Conservation (phyloP, 176 grass and related monocot genomes). For the Oryza glaberrima region DNA sequence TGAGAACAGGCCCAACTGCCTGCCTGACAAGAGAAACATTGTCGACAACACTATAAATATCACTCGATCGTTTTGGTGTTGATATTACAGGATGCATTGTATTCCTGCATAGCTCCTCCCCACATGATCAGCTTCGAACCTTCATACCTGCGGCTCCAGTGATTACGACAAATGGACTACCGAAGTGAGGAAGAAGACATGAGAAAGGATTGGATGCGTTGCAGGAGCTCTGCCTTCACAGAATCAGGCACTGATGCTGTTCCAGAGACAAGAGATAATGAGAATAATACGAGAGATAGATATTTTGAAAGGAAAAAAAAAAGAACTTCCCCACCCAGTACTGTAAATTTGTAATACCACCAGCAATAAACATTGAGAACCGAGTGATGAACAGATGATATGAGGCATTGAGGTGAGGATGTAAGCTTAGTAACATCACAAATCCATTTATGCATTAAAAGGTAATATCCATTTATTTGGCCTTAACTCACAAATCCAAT, state of each 20-base stretch:
- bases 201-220: constrained; percentile 83
- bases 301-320: neutral
- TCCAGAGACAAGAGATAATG: constrained; percentile 37
- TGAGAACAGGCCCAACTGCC: neutral
- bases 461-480: neutral
- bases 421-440: neutral
- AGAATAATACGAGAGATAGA: neutral
- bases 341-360: neutral
- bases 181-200: constrained; percentile 74
- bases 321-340: neutral
- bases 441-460: neutral
- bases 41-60: neutral
- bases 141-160: neutral
- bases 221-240: constrained; percentile 95
- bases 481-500: neutral
- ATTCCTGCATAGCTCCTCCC: neutral
- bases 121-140: neutral
- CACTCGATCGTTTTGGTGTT: neutral
- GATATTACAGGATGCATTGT: neutral
- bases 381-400: neutral
- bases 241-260: constrained; percentile 90
- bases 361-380: neutral
- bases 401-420: neutral
- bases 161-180: constrained; percentile 33
- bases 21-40: neutral